phyloP scores from a whole-genome alignment of 78 protist species.

The Dictyostelium purpureum region DNA sequence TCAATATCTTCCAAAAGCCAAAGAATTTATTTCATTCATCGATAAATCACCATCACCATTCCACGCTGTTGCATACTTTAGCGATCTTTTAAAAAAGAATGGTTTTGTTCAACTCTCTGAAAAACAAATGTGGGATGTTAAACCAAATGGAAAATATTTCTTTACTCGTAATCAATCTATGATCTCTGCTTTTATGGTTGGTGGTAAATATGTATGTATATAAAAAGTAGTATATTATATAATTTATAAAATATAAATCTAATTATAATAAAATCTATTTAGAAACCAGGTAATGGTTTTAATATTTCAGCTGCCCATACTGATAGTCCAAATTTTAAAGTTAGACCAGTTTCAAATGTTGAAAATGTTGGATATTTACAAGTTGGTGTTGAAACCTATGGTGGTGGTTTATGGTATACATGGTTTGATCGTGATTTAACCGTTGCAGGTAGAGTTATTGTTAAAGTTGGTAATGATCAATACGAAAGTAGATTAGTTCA shows the following conservation, averaged over 20 bases:
- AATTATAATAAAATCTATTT: not conserved
- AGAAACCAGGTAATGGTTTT: constrained; percentile 86
- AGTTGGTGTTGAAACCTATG: constrained; percentile 93
- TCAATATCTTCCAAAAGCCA: constrained; percentile 50
- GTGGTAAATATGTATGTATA: constrained; percentile 85
- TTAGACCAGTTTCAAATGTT: constrained; percentile 64
- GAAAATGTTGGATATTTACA: constrained; percentile 74
- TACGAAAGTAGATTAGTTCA: constrained; percentile 77
- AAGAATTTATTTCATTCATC: constrained; percentile 49
- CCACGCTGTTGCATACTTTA: constrained; percentile 73
- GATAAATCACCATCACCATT: constrained; percentile 83
- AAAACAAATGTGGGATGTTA: constrained; percentile 54
- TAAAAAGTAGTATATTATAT: not conserved
- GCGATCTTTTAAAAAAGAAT: constrained; percentile 11
- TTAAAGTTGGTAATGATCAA: constrained; percentile 48
- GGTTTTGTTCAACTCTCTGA: constrained; percentile 85
- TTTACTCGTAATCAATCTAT: constrained; percentile 93
- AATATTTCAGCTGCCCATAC: constrained; percentile 93
- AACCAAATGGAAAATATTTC: constrained; percentile 88
- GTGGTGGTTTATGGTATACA: constrained; percentile 98
- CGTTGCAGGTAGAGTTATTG: constrained; percentile 93
- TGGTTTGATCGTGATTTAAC: constrained; percentile 97
- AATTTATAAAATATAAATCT: not conserved
- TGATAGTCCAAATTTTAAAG: constrained; percentile 88
- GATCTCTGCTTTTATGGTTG: constrained; percentile 94